Base-by-base conservation (phyloP, 768 basidiomycete genomes). In the Russula olivacea region DNA sequence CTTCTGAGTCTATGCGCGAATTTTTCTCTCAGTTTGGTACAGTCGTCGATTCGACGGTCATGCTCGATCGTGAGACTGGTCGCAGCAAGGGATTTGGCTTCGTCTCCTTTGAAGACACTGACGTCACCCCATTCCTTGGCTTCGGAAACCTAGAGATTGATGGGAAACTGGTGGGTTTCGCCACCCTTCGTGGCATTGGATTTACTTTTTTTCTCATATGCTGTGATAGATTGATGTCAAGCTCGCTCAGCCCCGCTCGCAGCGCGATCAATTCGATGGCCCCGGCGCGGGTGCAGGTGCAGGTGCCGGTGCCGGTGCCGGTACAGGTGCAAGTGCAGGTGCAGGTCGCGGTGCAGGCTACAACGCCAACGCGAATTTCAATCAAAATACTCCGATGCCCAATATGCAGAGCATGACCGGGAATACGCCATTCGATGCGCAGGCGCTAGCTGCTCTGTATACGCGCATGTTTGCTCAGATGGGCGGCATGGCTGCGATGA, bases 31-130 rank as follows among this genome's bases (percentile, higher is more conserved):
- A 94, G 72, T 98, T 89, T 69, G 96, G 96, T 61, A 88, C 85
- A 68, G 93, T 98, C 67, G 88, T 96, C 71, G 96, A 98, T 73
- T 93, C 94, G 59, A 97, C 95, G 0, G 93, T 98, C 70, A 98
- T 98, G 96, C 81, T 96, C 69, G 96, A 98, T 74, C 86, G 93
- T 57, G 93, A 96, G 73, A 92, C 92, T 10, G 88, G 89, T 25
- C 77, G 93, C 54, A 93, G 90, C 76, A 95, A 98, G 75, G 96
- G 96, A 9, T 98, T 98, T 68, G 96, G 94, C 0, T 98, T 98
- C 72, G 90, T 98, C 30, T 95, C 92, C 0, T 95, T 96, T 70
- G 89, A 93, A 72, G 89, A 92, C 65, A 87, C 88, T 28, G 85
- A 88, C 67, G 90, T 94, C 40, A 88, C 91, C 55, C 87, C 87